phyloP scores from a whole-genome alignment of 768 basidiomycete genomes.

The Paxillus involutus region DNA sequence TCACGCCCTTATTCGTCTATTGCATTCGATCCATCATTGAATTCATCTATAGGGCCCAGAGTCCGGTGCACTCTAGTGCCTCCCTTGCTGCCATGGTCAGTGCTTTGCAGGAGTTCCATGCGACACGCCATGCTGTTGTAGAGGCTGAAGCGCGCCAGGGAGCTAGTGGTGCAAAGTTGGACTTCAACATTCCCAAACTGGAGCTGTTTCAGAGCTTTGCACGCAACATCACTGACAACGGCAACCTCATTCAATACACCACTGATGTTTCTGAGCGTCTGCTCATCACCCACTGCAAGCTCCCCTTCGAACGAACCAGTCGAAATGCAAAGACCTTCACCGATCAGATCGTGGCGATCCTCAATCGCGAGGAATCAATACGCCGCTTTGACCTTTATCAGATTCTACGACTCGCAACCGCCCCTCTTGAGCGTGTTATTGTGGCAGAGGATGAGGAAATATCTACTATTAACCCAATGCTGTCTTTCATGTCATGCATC shows the following conservation, averaged over 20 bases:
- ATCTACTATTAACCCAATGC: not conserved
- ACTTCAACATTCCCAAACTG: slow-evolving; percentile 19
- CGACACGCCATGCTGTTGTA: no score
- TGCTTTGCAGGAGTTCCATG: no score
- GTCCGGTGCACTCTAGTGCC: no score
- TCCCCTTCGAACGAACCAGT: slow-evolving; percentile 15
- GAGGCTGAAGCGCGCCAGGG: no score
- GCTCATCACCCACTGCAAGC: slow-evolving; percentile 20
- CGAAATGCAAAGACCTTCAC: slow-evolving; percentile 15
- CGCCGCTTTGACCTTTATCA: slow-evolving; percentile 2
- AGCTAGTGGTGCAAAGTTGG: not conserved
- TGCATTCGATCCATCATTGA: no score
- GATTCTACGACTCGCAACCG: not conserved
- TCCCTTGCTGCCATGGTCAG: no score
- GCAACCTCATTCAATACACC: slow-evolving; percentile 23
- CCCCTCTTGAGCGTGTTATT: not conserved
- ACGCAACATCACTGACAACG: slow-evolving; percentile 11
- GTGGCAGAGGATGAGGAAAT: not conserved
- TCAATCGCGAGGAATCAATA: slow-evolving; percentile 9
- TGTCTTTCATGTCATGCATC: not conserved
- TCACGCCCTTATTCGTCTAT: no score
- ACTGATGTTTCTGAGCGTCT: slow-evolving; percentile 17
- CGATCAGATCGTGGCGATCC: slow-evolving; percentile 14
- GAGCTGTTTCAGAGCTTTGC: slow-evolving; percentile 7
- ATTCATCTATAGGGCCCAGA: no score